Evolutionary conservation across 2,329 filamentous ascomycete species (phyloP).

Genomic region (Botrytis deweyae): DNA sequence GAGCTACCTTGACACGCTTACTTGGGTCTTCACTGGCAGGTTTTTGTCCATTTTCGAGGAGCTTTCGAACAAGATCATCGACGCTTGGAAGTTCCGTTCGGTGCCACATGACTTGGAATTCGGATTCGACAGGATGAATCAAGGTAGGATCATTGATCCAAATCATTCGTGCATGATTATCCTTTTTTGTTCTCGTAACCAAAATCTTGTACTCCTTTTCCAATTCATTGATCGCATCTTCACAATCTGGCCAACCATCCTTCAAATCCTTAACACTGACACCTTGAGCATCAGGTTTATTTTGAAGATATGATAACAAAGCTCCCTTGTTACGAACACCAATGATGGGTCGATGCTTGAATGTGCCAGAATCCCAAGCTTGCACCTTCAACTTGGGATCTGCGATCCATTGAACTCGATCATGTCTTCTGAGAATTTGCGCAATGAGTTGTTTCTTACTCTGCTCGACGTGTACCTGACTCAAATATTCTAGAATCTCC

Average conservation of each 20-base stretch:
- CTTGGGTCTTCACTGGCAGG: slow-evolving; percentile 42
- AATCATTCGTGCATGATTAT: slow-evolving; percentile 79
- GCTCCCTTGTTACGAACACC: slow-evolving; percentile 76
- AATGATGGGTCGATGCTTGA: slow-evolving; percentile 80
- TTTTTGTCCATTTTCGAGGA: slow-evolving; percentile 42
- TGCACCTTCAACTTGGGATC: slow-evolving; percentile 62
- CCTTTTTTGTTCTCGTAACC: slow-evolving; percentile 89
- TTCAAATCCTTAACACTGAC: slow-evolving; percentile 87
- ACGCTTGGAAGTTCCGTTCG: slow-evolving; percentile 66
- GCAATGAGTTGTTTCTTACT: slow-evolving; percentile 63
- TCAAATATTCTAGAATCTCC: slow-evolving; percentile 79
- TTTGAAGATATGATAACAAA: slow-evolving; percentile 77
- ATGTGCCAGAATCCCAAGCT: slow-evolving; percentile 68
- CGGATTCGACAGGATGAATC: slow-evolving; percentile 71
- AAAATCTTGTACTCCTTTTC: slow-evolving; percentile 78
- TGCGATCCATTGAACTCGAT: slow-evolving; percentile 57
- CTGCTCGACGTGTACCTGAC: slow-evolving; percentile 62
- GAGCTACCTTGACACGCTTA: slow-evolving; percentile 39
- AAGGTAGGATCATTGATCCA: slow-evolving; percentile 86
- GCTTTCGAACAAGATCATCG: slow-evolving; percentile 43
- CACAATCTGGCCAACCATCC: slow-evolving; percentile 89
- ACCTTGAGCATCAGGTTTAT: slow-evolving; percentile 75
- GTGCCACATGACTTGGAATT: slow-evolving; percentile 83
- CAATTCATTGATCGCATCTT: slow-evolving; percentile 72
- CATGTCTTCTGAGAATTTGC: slow-evolving; percentile 65